phyloP scores from a whole-genome alignment of 176 grass and related monocot species.

The Oryza longistaminata region DNA sequence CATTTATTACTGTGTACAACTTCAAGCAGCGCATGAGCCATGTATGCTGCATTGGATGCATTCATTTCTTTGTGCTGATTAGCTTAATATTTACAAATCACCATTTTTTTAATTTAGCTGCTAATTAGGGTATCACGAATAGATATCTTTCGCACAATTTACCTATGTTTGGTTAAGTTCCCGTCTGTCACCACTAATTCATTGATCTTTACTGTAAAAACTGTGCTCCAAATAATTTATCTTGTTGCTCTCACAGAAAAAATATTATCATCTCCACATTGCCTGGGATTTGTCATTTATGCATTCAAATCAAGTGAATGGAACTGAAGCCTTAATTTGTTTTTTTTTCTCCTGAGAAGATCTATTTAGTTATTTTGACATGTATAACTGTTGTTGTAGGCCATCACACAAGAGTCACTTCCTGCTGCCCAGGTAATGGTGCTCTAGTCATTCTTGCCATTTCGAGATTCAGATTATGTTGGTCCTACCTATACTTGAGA shows the following conservation, averaged over 20 bases:
- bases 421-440: constrained; percentile 36
- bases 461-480: neutral
- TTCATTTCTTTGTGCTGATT: neutral
- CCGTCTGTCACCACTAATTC: neutral
- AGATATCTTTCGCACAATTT: no score
- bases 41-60: neutral
- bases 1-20: neutral
- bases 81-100: neutral
- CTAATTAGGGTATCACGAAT: neutral
- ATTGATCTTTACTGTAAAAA: neutral
- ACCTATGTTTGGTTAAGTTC: neutral
- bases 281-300: neutral
- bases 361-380: neutral
- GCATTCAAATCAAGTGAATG: neutral
- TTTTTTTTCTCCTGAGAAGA: neutral
- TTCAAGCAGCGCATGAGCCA: neutral
- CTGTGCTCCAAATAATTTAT: neutral
- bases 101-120: neutral
- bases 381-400: constrained; percentile 31
- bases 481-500: no score
- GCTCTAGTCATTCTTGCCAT: no score
- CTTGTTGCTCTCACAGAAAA: neutral
- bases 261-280: neutral
- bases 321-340: neutral
- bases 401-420: constrained; percentile 44